Conservation (phyloP, 2,329 filamentous ascomycete species). For the Monascus ruber region DNA sequence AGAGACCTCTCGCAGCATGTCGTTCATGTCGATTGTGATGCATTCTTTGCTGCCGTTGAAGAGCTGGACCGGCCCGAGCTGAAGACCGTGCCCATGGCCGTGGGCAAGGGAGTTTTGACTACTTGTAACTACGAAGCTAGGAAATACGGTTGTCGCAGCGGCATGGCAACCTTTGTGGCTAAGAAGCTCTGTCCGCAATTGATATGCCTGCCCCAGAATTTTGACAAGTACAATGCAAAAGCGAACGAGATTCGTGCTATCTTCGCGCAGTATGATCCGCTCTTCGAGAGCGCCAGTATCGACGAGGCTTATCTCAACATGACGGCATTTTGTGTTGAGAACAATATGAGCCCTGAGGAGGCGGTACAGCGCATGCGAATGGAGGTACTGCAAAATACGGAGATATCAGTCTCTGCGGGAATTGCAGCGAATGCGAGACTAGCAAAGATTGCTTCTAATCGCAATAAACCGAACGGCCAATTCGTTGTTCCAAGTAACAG, state of each 20-base stretch:
- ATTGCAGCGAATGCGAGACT: conserved; percentile 89
- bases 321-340: conserved; percentile 66
- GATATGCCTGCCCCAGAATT: conserved; percentile 72
- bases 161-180: conserved; percentile 93
- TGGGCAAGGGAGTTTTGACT: conserved; percentile 61
- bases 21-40: conserved; percentile 92
- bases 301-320: conserved; percentile 97
- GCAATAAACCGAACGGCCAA: conserved; percentile 94
- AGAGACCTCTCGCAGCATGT: conserved; percentile 76
- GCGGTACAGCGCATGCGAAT: conserved; percentile 66
- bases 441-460: conserved; percentile 90
- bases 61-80: conserved; percentile 74
- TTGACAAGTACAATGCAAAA: conserved; percentile 82
- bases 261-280: conserved; percentile 73
- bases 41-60: conserved; percentile 93
- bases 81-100: conserved; percentile 77
- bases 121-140: conserved; percentile 82
- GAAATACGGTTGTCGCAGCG: conserved; percentile 80
- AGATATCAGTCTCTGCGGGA: conserved; percentile 84
- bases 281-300: conserved; percentile 87
- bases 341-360: conserved; percentile 57
- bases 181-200: conserved; percentile 85
- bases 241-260: conserved; percentile 77
- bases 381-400: conserved; percentile 63
- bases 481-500: conserved; percentile 65